phyloP scores from a whole-genome alignment of 805 yeast genomes.

The Ogataea zsoltii region DNA sequence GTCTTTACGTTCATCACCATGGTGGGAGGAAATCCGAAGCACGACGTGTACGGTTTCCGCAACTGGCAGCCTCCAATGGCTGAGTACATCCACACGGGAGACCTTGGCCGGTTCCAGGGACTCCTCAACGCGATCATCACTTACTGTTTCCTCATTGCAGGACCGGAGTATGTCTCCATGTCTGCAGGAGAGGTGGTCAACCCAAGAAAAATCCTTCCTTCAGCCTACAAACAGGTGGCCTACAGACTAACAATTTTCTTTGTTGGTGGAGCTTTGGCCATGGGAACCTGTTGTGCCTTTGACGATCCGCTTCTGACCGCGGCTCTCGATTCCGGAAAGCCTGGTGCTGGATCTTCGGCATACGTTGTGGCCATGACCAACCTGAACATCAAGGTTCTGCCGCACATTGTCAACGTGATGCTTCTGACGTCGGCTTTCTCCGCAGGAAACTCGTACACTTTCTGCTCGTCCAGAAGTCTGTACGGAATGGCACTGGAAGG shows the following conservation, averaged over 20 bases:
- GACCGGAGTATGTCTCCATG: constrained; percentile 50
- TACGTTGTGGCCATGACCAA: constrained; percentile 50
- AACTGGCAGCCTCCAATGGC: constrained; percentile 36
- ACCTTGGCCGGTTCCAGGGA: constrained; percentile 48
- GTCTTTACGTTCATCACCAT: constrained; percentile 46
- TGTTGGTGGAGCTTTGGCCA: constrained; percentile 49
- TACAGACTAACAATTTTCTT: constrained; percentile 45
- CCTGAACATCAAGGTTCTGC: constrained; percentile 42
- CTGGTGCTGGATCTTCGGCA: constrained; percentile 52
- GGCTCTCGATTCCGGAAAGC: constrained; percentile 36
- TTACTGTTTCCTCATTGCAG: constrained; percentile 46
- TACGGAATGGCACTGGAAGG: constrained; percentile 50
- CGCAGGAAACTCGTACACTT: constrained; percentile 50
- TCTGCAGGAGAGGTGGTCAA: constrained; percentile 50
- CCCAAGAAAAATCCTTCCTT: constrained; percentile 48
- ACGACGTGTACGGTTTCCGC: constrained; percentile 39
- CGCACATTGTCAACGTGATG: constrained; percentile 46
- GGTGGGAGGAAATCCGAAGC: constrained; percentile 53
- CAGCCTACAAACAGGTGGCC: constrained; percentile 49
- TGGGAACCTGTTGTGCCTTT: constrained; percentile 46
- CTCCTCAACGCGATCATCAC: constrained; percentile 42
- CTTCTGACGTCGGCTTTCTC: constrained; percentile 46
- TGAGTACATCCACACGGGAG: constrained; percentile 41
- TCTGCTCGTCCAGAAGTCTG: constrained; percentile 47
- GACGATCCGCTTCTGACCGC: constrained; percentile 39